Base-by-base conservation (phyloP, 2,329 filamentous ascomycete species). In the Fusarium zealandicum region DNA sequence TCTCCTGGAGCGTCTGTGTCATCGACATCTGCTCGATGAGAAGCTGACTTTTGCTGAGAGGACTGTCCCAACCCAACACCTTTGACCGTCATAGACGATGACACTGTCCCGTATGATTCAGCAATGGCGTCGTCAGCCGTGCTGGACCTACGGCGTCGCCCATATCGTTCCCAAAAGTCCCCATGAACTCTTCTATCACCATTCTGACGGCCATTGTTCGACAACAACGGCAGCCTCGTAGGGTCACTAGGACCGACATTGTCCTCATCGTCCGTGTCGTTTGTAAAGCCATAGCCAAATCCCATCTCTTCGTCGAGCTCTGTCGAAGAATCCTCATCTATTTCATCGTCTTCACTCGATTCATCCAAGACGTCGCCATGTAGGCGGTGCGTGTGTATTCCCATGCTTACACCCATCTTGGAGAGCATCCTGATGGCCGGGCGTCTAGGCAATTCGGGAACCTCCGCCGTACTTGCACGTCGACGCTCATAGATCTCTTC, bases 341-440 rank as follows among this genome's bases (percentile, higher is more conserved):
- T 65, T 30, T 72, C 71, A 10, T 69, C 63, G 10, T 74, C 72
- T 3, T 66, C 68, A 31, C 61, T 64, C 8, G 70, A 64, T 18
- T 75, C 70, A 10, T 79, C 76, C 4, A 90, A 76, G 10, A 89
- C 81, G 18, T 85, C 82, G 51, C 84, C 80, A 8, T 85, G 81
- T 2, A 96, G 75, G 49, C 86, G 85, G 60, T 92, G 89, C 3
- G 90, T 92, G 59, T 87, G 87, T 74, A 93, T 93, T 2, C 88
- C 88, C 57, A 91, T 79, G 61, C 79, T 90, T 17, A 90, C 80
- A 3, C 87, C 87, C 40, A 90, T 73, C 72, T 82, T 80, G 60
- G 76, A 72, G 14, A 84, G 69, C 13, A 74, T 72, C 4, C 78
- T 77, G 17, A 84, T 78, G 0, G 77, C 86, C 1, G 85, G 83